Evolutionary conservation across 2,329 filamentous ascomycete species (phyloP), one percentile per base, ranked within the genome.

Genomic region (Aureobasidium mangrovei): DNA sequence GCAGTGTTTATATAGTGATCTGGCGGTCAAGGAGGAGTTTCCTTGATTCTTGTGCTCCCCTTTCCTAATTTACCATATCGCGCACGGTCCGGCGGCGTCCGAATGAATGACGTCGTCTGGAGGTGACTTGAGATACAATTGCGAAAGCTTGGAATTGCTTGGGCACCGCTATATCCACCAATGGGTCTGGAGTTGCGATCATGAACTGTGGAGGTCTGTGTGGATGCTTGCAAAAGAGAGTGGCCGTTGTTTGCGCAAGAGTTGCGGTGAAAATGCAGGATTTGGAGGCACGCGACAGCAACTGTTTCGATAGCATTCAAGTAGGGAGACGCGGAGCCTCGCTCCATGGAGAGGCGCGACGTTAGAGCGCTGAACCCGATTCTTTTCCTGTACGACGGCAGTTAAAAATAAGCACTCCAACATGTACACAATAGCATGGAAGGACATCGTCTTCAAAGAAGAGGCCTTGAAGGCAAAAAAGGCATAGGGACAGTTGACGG

Each of bases 71-170:
- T 39, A 28, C 18, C 18, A 32, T 27, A 49, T 26, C 12, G 35
- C 28, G 46, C 46, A 49, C 46, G 46, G 45, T 12, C 38, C 18
- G 7, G 2, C 29, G 29, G 5, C 35, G 31, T 9, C 4, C 18
- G 18, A 18, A 9, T 18, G 24, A 4, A 49, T 49, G 46, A 49
- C 46, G 46, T 49, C 46, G 46, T 49, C 46, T 40, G 27, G 35
- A 49, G 45, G 28, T 41, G 12, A 2, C 3, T 4, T 7, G 8
- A 6, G 10, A 33, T 18, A 12, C 4, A 2, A 40, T 28, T 8
- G 24, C 27, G 18, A 40, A 40, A 39, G 31, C 36, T 32, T 40
- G 46, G 8, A 32, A 40, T 40, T 39, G 45, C 46, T 49, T 49
- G 46, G 35, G 35, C n/a, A 49, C 24, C 46, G 32, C 12, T 8